phyloP scores from a whole-genome alignment of 2,329 filamentous ascomycete genomes.

The Plenodomus biglobosus region DNA sequence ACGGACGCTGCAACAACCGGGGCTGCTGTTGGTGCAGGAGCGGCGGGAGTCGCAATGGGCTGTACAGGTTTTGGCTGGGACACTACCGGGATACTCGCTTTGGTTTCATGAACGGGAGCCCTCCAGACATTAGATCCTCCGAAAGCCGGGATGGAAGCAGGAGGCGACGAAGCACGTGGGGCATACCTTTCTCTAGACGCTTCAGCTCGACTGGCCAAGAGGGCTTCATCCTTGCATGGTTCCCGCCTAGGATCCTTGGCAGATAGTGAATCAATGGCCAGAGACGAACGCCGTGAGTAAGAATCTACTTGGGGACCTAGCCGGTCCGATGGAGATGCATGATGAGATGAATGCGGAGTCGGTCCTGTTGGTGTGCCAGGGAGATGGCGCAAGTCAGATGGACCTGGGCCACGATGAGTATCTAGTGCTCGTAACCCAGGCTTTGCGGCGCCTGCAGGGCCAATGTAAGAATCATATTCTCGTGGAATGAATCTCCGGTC shows the following conservation, averaged over 20 bases:
- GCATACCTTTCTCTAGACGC: slow-evolving; percentile 51
- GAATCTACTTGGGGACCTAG: slow-evolving; percentile 33
- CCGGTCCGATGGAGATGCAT: slow-evolving; percentile 38
- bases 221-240: slow-evolving; percentile 48
- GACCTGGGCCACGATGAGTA: slow-evolving; percentile 32
- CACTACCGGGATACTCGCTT: slow-evolving; percentile 22
- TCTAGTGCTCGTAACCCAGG: slow-evolving; percentile 33
- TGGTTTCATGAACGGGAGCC: slow-evolving; percentile 42
- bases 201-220: slow-evolving; percentile 50
- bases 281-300: slow-evolving; percentile 42
- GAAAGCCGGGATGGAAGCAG: slow-evolving; percentile 60
- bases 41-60: slow-evolving; percentile 24
- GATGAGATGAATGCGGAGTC: slow-evolving; percentile 36
- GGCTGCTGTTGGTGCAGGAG: slow-evolving; percentile 13
- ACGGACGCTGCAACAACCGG: slow-evolving; percentile 6
- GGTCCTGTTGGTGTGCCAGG: slow-evolving; percentile 39
- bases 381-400: slow-evolving; percentile 35
- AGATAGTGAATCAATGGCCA: slow-evolving; percentile 37
- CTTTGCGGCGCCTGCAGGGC: slow-evolving; percentile 35
- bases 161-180: slow-evolving; percentile 54
- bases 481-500: slow-evolving; percentile 50
- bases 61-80: slow-evolving; percentile 35
- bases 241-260: slow-evolving; percentile 44
- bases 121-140: slow-evolving; percentile 51
- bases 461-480: slow-evolving; percentile 50